Conservation (phyloP, 1,284 basidiomycete genomes). For the Tetrapyrgos nigripes region DNA sequence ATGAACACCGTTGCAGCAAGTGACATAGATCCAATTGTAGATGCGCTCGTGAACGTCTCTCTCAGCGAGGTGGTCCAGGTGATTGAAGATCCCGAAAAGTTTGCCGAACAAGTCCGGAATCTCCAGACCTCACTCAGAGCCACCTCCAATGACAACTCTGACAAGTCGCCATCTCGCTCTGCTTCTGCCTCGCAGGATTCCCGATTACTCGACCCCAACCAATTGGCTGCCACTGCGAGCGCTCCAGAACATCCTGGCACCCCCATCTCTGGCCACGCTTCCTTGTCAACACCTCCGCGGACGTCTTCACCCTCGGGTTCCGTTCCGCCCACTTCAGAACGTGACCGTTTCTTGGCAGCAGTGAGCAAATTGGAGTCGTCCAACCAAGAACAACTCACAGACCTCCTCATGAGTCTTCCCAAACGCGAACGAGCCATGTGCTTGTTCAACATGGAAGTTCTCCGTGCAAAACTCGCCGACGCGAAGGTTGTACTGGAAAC, state of each 20-base stretch:
- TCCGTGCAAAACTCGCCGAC: slow-evolving; percentile 80
- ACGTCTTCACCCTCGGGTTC: slow-evolving; percentile 83
- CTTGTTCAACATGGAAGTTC: slow-evolving; percentile 85
- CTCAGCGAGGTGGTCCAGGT: slow-evolving; percentile 78
- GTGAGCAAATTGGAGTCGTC: slow-evolving; percentile 66
- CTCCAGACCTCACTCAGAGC: slow-evolving; percentile 48
- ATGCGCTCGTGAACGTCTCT: slow-evolving; percentile 68
- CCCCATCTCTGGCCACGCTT: slow-evolving; percentile 76
- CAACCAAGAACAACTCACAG: slow-evolving; percentile 69
- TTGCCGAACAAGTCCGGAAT: slow-evolving; percentile 66
- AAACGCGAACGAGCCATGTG: slow-evolving; percentile 91
- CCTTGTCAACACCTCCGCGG: slow-evolving; percentile 76
- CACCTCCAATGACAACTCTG: slow-evolving; percentile 30
- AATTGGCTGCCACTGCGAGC: slow-evolving; percentile 73
- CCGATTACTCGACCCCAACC: slow-evolving; percentile 61
- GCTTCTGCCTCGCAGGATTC: slow-evolving; percentile 68
- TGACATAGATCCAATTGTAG: slow-evolving; percentile 72
- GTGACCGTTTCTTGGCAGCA: slow-evolving; percentile 76
- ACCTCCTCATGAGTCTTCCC: slow-evolving; percentile 82
- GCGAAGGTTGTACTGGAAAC: slow-evolving; percentile 83
- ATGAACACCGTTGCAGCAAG: slow-evolving; percentile 55
- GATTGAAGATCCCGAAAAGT: slow-evolving; percentile 71
- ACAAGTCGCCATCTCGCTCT: slow-evolving; percentile 49
- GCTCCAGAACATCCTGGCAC: slow-evolving; percentile 86
- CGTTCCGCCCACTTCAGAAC: slow-evolving; percentile 71